A percentile compares a stretch with the other conserved stretches of the same genome.
Conservation (phyloP, 352 stramenopile genomes). For the Aphanomyces euteiches region DNA sequence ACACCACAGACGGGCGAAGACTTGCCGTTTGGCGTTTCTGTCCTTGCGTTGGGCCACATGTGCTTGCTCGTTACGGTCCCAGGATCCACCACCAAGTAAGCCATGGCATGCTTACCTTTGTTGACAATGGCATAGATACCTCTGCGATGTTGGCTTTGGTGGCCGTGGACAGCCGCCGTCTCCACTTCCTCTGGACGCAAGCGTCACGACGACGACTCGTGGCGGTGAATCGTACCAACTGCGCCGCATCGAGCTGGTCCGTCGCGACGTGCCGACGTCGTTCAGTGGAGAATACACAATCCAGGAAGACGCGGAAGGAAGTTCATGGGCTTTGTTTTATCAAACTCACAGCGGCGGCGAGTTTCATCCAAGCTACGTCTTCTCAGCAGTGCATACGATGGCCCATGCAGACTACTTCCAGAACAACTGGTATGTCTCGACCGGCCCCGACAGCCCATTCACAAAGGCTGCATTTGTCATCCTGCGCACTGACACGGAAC, state of each 20-base stretch:
- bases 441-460: background rate
- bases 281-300: constrained; percentile 1
- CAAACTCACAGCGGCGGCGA: background rate
- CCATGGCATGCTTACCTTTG: no score
- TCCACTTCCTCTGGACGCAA: background rate
- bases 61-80: constrained; percentile 5
- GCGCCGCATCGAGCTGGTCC: background rate
- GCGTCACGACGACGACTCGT: background rate
- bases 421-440: constrained; percentile 26
- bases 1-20: background rate
- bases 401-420: constrained; percentile 17
- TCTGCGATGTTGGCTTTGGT: constrained; percentile 28
- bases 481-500: no score
- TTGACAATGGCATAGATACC: constrained; percentile 1
- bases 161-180: constrained; percentile 10
- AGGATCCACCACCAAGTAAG: no score
- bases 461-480: background rate
- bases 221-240: constrained; percentile 19
- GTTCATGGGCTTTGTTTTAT: constrained; percentile 1
- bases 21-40: background rate
- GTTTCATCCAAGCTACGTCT: constrained; percentile 23
- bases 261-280: background rate
- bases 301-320: background rate
- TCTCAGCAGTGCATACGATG: background rate
- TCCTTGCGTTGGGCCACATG: constrained; percentile 8